Base-by-base conservation (phyloP, 2,329 filamentous ascomycete genomes). In the Endoconidiophora polonica region DNA sequence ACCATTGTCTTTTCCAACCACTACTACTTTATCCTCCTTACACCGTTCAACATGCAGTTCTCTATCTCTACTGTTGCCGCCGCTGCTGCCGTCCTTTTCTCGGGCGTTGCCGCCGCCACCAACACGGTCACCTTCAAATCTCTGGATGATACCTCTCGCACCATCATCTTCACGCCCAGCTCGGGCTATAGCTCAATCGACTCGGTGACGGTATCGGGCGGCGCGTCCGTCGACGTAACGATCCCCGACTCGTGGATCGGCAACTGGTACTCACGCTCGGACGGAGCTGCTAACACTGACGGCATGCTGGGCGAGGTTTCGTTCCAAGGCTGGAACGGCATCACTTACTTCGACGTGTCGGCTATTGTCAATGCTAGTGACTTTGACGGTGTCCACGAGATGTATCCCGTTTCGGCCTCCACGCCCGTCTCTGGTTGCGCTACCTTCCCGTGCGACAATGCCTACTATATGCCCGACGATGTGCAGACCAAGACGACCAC, bases 311-410 rank as follows among this genome's bases (percentile, higher is more conserved):
- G 70, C 49, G 70, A 73, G 65, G 64, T 72, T 50, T 62, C 63
- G 55, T 73, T 72, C 58, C 63, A 68, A 48, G 71, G 68, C 58
- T 73, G 62, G 62, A 58, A 60, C 48, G 71, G 64, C 55, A 54
- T 65, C 52, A 74, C 69, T 52, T 77, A 69, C 68, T 77, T 73
- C 52, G 74, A 77, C 55, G 72, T 77, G 54, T 76, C 72, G 9
- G 73, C 73, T 59, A 77, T 77, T 55, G 70, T 76, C 57, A 63
- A 72, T 61, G 62, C 71, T 46, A 58, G 58, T 38, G 74, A 76
- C 61, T 57, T 62, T 55, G 52, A 68, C 55, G 71, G 71, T 57
- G 66, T 77, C 58, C 74, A 76, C 67, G 62, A 69, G 63, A 67
- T 77, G 60, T 76, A 63, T 63, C 73, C 73, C 24, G 60, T 59